Percentiles rank a stretch among this genome's conserved stretches.
Evolutionary conservation across 177 flowering plant genomes (phyloP).

Genomic region (Vitis hybrid): DNA sequence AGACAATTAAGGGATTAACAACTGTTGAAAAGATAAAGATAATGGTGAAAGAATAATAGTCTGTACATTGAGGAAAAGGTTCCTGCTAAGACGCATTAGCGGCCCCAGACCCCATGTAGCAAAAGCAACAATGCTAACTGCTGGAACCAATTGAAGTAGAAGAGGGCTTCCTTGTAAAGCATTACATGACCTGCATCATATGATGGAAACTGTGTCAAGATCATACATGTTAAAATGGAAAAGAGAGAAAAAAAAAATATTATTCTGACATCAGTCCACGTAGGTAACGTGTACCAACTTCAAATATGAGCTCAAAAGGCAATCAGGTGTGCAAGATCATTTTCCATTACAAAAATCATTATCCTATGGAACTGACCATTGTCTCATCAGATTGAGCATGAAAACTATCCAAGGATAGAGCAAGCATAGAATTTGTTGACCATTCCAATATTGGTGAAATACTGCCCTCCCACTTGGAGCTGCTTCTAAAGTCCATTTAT

Average conservation of each 20-base stretch:
- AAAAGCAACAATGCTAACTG: conserved; percentile 38
- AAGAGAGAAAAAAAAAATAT: neutral
- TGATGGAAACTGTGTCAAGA: neutral
- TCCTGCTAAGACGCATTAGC: conserved; percentile 46
- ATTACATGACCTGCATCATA: conserved; percentile 33
- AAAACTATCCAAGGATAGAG: no score
- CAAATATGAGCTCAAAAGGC: no score
- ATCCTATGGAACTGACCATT: no score
- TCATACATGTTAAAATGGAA: neutral
- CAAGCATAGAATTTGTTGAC: no score
- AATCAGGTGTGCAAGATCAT: no score
- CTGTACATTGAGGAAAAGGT: conserved; percentile 46
- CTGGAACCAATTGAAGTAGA: conserved; percentile 29
- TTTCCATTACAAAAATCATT: no score
- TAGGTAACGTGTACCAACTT: no score
- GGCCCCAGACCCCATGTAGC: conserved; percentile 46
- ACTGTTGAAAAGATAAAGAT: neutral
- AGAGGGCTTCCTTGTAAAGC: conserved; percentile 27
- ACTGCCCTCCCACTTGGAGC: no score
- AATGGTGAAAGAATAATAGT: neutral
- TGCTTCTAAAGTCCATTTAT: no score
- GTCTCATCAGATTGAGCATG: no score
- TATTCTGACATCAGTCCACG: neutral
- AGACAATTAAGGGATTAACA: neutral
- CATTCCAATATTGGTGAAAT: no score